Evolutionary conservation across 306 rosid genomes (phyloP).

Genomic region (Neltuma alba): DNA sequence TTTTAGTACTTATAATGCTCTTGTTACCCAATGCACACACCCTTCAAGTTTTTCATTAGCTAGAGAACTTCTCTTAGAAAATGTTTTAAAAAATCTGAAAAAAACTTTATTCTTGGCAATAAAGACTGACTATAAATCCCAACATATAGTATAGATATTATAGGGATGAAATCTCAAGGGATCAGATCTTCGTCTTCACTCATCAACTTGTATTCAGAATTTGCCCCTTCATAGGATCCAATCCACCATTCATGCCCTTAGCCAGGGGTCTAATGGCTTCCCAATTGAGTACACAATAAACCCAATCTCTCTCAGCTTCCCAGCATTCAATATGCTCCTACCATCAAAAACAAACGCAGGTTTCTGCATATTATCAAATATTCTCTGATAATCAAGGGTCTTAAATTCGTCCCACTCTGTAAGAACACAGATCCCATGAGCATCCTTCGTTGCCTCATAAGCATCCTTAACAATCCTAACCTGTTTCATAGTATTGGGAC

Average conservation of each 20-base stretch:
- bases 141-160: background rate
- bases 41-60: too few species aligned
- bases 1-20: too few species aligned
- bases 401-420: conserved; percentile 92
- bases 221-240: background rate
- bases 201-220: conserved; percentile 8
- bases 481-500: conserved; percentile 45
- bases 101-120: background rate
- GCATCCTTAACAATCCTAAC: conserved; percentile 58
- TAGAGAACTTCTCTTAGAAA: background rate
- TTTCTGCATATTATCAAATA: conserved; percentile 68
- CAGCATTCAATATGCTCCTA: conserved; percentile 64
- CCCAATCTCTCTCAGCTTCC: conserved; percentile 71
- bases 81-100: too few species aligned
- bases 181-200: background rate
- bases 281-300: conserved; percentile 80
- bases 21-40: too few species aligned
- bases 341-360: conserved; percentile 91
- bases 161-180: background rate
- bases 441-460: conserved; percentile 68
- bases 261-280: conserved; percentile 72
- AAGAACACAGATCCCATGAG: conserved; percentile 84
- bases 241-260: conserved; percentile 40
- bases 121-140: background rate
- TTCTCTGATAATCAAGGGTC: conserved; percentile 66